phyloP scores from a whole-genome alignment of 495 filamentous ascomycete genomes.

The Aspergillus haitiensis region DNA sequence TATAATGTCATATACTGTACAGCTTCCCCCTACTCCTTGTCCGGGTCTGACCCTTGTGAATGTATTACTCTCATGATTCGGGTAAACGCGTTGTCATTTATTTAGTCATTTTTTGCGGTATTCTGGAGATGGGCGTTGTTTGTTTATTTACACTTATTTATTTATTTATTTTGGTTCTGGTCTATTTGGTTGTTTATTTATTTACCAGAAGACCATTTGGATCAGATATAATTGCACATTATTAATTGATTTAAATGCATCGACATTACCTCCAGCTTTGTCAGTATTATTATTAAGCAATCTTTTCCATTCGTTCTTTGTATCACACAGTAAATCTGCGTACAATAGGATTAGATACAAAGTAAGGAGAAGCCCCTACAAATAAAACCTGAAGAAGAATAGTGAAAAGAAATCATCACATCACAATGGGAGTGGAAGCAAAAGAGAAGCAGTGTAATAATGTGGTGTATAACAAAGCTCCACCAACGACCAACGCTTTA shows the following conservation, averaged over 20 bases:
- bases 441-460: too few relatives aligned
- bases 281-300: too few relatives aligned
- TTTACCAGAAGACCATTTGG: too few relatives aligned
- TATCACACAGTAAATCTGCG: too few relatives aligned
- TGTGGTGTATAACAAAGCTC: too few relatives aligned
- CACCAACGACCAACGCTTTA: not conserved
- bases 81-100: not conserved
- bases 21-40: not conserved
- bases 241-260: too few relatives aligned
- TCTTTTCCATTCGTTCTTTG: too few relatives aligned
- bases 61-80: slow-evolving; percentile 1
- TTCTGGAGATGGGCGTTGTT: slow-evolving; percentile 8
- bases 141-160: not conserved
- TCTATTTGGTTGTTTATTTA: not conserved
- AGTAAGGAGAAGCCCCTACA: not conserved
- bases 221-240: too few relatives aligned
- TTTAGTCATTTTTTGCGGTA: not conserved
- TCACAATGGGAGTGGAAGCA: too few relatives aligned
- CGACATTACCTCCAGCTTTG: too few relatives aligned
- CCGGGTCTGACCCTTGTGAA: not conserved
- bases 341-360: too few relatives aligned
- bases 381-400: not conserved
- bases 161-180: not conserved
- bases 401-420: too few relatives aligned
- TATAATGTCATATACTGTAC: slow-evolving; percentile 6